Evolutionary conservation across 208 protist species (phyloP).

Genomic region (Entamoeba dispar): DNA sequence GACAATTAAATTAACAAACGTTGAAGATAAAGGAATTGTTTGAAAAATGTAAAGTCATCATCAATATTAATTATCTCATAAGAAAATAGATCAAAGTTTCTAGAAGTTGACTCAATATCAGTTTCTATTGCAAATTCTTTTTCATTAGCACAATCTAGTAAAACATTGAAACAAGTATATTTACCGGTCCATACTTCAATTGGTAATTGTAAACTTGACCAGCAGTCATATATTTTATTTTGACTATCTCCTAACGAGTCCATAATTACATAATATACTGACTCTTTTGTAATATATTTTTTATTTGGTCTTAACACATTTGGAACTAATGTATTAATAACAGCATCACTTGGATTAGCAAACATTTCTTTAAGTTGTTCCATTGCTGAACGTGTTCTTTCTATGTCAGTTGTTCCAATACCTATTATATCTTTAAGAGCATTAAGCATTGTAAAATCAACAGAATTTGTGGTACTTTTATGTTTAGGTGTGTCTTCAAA

Average conservation of each 20-base stretch:
- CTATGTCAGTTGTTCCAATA: neutral
- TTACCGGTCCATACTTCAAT: neutral
- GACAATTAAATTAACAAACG: neutral
- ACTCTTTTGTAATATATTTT: neutral
- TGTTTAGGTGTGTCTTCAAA: neutral
- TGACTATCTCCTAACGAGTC: neutral
- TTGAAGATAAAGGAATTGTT: neutral
- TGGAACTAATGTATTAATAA: neutral
- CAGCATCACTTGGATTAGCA: neutral
- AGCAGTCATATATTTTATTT: neutral
- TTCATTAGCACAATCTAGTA: neutral
- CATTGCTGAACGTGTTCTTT: neutral
- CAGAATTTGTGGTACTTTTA: neutral
- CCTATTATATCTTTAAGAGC: neutral
- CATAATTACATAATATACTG: neutral
- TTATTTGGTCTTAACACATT: neutral
- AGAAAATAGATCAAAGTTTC: neutral
- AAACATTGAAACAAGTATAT: neutral
- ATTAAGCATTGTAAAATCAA: neutral
- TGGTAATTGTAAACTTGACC: neutral
- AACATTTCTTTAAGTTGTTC: neutral
- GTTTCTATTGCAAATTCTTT: neutral
- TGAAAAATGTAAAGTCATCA: neutral
- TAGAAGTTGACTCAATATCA: neutral
- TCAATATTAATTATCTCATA: neutral